phyloP scores from a whole-genome alignment of 2,329 filamentous ascomycete genomes.

The Mycocentrospora acerina region DNA sequence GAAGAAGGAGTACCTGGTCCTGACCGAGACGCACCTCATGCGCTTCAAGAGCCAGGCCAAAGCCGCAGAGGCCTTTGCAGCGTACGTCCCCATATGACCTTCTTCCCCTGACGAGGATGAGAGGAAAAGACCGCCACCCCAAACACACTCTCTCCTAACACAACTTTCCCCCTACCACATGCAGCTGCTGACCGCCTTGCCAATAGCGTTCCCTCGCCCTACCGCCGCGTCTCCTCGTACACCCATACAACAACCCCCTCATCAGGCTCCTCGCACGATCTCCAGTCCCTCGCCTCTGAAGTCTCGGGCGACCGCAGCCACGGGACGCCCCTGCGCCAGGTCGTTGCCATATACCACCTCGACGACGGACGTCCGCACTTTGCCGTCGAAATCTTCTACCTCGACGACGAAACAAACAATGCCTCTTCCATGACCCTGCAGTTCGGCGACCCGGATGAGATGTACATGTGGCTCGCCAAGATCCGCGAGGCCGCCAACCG shows the following conservation, averaged over 20 bases:
- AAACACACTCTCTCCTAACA: no score
- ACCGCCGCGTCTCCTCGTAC: conserved; percentile 45
- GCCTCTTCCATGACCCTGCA: conserved; percentile 65
- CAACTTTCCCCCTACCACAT: no score
- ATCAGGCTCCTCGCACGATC: conserved; percentile 62
- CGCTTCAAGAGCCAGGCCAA: conserved; percentile 69
- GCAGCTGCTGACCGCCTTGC: conserved; percentile 15
- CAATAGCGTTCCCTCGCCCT: conserved; percentile 31
- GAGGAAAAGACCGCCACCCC: no score
- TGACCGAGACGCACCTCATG: conserved; percentile 68
- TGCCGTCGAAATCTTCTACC: conserved; percentile 66
- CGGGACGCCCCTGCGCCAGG: conserved; percentile 63
- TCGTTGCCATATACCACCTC: conserved; percentile 66
- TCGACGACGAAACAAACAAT: conserved; percentile 65
- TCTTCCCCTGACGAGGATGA: no score
- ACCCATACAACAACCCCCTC: conserved; percentile 62
- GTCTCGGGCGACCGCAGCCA: conserved; percentile 56
- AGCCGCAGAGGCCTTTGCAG: conserved; percentile 63
- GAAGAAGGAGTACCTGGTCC: conserved; percentile 70
- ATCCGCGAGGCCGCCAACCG: conserved; percentile 63
- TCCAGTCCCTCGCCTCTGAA: conserved; percentile 55
- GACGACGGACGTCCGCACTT: conserved; percentile 69
- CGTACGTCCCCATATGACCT: conserved; percentile 26
- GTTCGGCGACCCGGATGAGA: conserved; percentile 64
- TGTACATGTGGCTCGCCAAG: conserved; percentile 64